Evolutionary conservation across 2,329 filamentous ascomycete species (phyloP), one percentile per base, ranked within the genome.

Genomic region (Aspergillus viridinutans): DNA sequence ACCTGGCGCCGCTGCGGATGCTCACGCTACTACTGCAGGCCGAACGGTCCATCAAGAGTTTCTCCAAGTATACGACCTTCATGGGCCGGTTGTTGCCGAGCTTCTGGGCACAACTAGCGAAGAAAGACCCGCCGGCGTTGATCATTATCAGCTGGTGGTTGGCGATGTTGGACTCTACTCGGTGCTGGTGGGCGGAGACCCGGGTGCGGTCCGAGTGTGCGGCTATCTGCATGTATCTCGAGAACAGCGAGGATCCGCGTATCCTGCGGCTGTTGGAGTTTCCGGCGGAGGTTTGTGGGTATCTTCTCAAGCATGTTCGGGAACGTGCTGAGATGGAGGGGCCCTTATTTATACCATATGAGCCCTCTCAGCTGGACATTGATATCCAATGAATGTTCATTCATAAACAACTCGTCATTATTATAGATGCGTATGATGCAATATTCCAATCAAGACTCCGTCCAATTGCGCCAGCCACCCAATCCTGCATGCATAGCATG

Each of bases 221-320:
- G 6, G 73, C 73, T 32, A 71, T 75, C 14, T 74, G 71, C 54
- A 74, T 72, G 69, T 70, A 65, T 52, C 52, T 76, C 4, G 72
- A 74, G 53, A 54, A 64, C 23, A 69, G 62, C 35, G 57, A 59
- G 20, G 69, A 72, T 55, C 62, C 66, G 20, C 58, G 62, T 10
- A 62, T 73, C 20, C 52, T 71, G 45, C 57, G 59, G 17, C 52
- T 73, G 53, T 50, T 75, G 42, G 67, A 69, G 53, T 73, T 72
- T 61, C 73, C 73, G 3, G 70, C 72, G 0, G 53, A 63, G 25
- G 56, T 57, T 20, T 72, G 72, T 61, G 72, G 72, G 8, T 74
- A 74, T 63, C 17, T 65, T 8, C 58, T 72, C 6, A 55, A 52
- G 5, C 63, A 68, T 63, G 64, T 67, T 43, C 61, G 63, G 53